Evolutionary conservation across 345 rosid genomes (phyloP), one percentile per base, ranked within the genome.

Genomic region (Sisymbrium irio): DNA sequence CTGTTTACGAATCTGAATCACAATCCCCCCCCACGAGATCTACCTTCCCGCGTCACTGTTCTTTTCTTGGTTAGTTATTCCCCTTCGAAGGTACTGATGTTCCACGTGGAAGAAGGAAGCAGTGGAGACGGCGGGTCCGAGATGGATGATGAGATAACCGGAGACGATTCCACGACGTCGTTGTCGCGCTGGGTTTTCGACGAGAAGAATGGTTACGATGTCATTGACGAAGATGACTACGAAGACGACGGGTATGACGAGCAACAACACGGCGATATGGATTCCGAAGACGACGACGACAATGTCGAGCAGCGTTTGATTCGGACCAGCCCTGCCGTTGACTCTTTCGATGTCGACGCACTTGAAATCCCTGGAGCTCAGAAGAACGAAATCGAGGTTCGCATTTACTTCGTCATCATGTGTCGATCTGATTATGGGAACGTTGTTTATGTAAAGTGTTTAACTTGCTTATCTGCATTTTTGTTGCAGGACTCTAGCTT

Each of bases 321-420:
- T 81, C 97, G 99, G 7, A 95, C 98, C 9, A 94, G 91, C 5
- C 99, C 96, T 15, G 92, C 83, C 74, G 79, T 95, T 56, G 99
- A 95, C 79, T 92, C 97, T 15, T 95, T 95, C 67, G 98, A 95
- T 73, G 98, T 89, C 2, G 99, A 95, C 68, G 99, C 99, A 14
- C 87, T 92, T 33, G 99, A 95, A 70, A 85, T 95, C 67, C 98
- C 93, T 8, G 90, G 98, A 30, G 86, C 90, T 25, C 91, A 81
- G 3, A 84, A 91, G 62, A 84, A 80, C 69, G 94, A 95, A 19
- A 80, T 84, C 67, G 96, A 92, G 93, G 98, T 89, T 71, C 20
- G 25, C 15, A 19, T 41, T 40, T 5, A 9, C 1, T 40, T 0
- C 0, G 18, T 1, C 9, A 62, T 11, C 4, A 44, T 44, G 22